A percentile compares a stretch with the other conserved stretches of the same genome.
These are phyloP conservation scores for Lasiodiplodia citricola DNA, from an alignment of 2,329 filamentous ascomycete genomes.

Conservation along the genomic window DNA sequence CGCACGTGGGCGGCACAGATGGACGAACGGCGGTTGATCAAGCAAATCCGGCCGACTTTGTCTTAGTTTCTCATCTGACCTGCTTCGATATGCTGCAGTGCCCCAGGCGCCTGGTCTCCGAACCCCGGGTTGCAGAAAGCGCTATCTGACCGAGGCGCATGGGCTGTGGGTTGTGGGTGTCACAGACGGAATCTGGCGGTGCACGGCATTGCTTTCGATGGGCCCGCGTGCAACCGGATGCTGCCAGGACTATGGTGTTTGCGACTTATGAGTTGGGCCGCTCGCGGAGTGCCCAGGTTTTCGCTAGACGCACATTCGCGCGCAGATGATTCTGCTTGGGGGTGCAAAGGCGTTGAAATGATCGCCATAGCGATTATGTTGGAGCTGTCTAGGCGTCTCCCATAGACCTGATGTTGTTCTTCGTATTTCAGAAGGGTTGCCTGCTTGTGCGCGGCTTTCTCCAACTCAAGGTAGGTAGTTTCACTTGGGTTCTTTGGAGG, in stretches of 20 bases:
- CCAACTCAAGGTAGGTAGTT: background rate
- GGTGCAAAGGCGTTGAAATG: background rate
- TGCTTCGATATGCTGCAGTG: slow-evolving; percentile 1
- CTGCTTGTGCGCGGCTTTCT: too few species aligned
- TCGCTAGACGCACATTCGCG: background rate
- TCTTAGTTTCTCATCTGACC: slow-evolving; percentile 23
- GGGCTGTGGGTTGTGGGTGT: slow-evolving; percentile 2
- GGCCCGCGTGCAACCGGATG: background rate
- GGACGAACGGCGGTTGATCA: slow-evolving; percentile 24
- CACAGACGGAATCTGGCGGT: slow-evolving; percentile 1
- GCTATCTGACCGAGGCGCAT: slow-evolving; percentile 18
- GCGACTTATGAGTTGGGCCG: background rate
- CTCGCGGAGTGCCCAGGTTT: background rate
- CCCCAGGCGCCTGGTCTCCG: slow-evolving; percentile 7
- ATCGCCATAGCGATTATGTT: too few species aligned
- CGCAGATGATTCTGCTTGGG: background rate
- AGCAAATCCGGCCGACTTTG: slow-evolving; percentile 1
- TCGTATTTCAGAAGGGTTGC: too few species aligned
- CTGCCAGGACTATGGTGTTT: background rate
- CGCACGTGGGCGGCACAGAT: slow-evolving; percentile 25
- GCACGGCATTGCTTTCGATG: slow-evolving; percentile 6
- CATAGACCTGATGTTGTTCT: too few species aligned
- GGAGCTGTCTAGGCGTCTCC: too few species aligned
- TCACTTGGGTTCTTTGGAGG: slow-evolving; percentile 9
- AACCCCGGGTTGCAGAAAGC: slow-evolving; percentile 2